Base-by-base conservation (phyloP, 106 monocot species). In the Triglochin maritima region DNA sequence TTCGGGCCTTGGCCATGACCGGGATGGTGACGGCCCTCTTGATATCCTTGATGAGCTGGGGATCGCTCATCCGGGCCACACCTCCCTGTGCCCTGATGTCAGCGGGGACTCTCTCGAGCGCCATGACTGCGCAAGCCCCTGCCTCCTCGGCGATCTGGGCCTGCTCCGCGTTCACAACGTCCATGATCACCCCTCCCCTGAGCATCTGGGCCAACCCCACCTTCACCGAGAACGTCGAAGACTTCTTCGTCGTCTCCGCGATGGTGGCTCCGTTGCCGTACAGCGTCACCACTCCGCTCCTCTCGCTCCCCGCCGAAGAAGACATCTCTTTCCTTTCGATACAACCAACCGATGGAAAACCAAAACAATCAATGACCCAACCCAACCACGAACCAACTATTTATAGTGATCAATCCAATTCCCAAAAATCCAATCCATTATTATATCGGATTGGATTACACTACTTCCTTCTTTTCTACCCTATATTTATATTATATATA, bases 181-280 rank as follows among this genome's bases (percentile, higher is more conserved):
- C 73, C 73, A 74, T 74, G 73, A 74, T 74, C 47, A 74, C 73
- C n/a, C 73, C 73, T 64, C 73, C 73, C 4, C 73, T 64, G 47
- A 74, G 73, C 73, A 74, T 74, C 73, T 74, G 73, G 5, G 73
- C 73, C 9, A 74, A 65, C 2, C 73, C 73, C 7, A 74, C 73
- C 54, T 74, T 74, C 41, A 74, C 73, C 9, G 73, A 74, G 65
- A 74, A 74, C 10, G 73, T 74, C 17, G 56, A 65, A 17, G 64
- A 47, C 71, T 71, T 71, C 51, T 74, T 74, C 43, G 44, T 74
- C 13, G 65, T 53, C 66, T 74, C 73, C 12, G 73, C 73, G 46
- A 74, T 59, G 55, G 65, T n/a, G 3, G 57, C 73, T 17, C 73
- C 73, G 44, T 74, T 74, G 3, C 66, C 73, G 65, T 74, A 74